Percentiles rank a stretch among this genome's conserved stretches.
Conservation (phyloP, 2,329 filamentous ascomycete genomes). For the Epicoccum nigrum region DNA sequence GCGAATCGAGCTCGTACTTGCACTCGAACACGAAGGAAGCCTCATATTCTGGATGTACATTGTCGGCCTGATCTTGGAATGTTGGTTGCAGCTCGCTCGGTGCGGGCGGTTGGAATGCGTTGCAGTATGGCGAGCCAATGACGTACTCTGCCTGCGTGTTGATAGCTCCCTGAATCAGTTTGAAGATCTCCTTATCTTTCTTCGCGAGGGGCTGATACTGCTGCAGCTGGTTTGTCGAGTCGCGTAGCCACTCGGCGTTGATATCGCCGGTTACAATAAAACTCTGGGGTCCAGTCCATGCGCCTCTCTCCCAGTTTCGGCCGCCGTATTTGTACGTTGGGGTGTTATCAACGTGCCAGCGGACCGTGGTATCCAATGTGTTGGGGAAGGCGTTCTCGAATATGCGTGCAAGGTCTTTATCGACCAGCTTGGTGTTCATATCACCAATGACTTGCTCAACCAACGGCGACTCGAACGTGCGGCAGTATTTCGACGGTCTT, state of each 20-base stretch:
- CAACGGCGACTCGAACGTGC: slow-evolving; percentile 84
- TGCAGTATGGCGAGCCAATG: slow-evolving; percentile 94
- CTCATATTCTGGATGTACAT: slow-evolving; percentile 86
- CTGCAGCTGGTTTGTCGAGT: slow-evolving; percentile 90
- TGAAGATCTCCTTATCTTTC: slow-evolving; percentile 78
- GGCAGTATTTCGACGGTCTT: slow-evolving; percentile 78
- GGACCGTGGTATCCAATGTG: slow-evolving; percentile 85
- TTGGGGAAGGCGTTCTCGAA: slow-evolving; percentile 97
- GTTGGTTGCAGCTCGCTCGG: slow-evolving; percentile 75
- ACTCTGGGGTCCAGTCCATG: slow-evolving; percentile 84
- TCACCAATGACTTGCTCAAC: slow-evolving; percentile 90
- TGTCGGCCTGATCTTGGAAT: slow-evolving; percentile 80
- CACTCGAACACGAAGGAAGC: slow-evolving; percentile 90
- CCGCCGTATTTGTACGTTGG: slow-evolving; percentile 48
- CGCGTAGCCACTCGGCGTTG: slow-evolving; percentile 88
- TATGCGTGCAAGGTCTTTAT: slow-evolving; percentile 86
- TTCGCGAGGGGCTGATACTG: slow-evolving; percentile 87
- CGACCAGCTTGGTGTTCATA: slow-evolving; percentile 77
- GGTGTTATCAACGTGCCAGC: slow-evolving; percentile 77
- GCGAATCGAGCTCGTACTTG: slow-evolving; percentile 97
- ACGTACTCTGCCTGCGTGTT: slow-evolving; percentile 96
- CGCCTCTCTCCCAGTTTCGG: slow-evolving; percentile 50
- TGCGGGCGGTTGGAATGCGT: slow-evolving; percentile 94
- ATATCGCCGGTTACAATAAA: slow-evolving; percentile 96
- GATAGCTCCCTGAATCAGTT: slow-evolving; percentile 87